Conservation (phyloP, 306 rosid genomes). For the Cucurbita maxima region DNA sequence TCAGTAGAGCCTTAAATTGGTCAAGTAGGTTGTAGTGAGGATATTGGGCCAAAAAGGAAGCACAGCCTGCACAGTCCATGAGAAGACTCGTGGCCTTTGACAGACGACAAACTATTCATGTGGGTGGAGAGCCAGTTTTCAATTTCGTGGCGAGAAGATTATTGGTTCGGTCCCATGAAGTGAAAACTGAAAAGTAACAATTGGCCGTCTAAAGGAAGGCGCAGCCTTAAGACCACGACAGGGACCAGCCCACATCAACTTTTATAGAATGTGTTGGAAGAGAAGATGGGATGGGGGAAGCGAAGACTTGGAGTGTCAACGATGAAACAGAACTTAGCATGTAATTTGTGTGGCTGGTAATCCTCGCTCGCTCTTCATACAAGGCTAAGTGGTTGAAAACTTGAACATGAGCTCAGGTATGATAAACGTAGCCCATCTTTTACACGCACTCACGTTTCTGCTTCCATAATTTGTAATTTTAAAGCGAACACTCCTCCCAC, state of each 20-base stretch:
- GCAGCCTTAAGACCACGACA: constrained; percentile 1
- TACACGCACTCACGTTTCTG: not conserved
- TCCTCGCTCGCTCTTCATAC: not conserved
- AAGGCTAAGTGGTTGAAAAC: not conserved
- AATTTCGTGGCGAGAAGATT: not conserved
- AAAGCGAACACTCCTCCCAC: not conserved
- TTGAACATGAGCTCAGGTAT: not conserved
- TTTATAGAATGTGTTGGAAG: constrained; percentile 2
- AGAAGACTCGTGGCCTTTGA: not conserved
- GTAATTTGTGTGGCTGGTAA: not conserved
- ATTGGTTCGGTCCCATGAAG: constrained; percentile 5
- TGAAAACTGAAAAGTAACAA: constrained; percentile 1
- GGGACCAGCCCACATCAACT: not conserved
- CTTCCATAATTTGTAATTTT: not conserved
- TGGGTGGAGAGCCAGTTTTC: constrained; percentile 3
- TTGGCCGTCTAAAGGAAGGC: not conserved
- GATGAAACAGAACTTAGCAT: not conserved
- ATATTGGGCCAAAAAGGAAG: not conserved
- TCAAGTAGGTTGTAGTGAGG: not conserved
- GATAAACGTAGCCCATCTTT: not conserved
- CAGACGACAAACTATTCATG: not conserved
- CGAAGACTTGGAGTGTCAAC: not conserved
- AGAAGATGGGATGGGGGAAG: not conserved
- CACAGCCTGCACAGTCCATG: not conserved
- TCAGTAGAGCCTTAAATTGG: not conserved